Evolutionary conservation across 306 rosid species (phyloP).

Genomic region (Cicer chorassanicum): DNA sequence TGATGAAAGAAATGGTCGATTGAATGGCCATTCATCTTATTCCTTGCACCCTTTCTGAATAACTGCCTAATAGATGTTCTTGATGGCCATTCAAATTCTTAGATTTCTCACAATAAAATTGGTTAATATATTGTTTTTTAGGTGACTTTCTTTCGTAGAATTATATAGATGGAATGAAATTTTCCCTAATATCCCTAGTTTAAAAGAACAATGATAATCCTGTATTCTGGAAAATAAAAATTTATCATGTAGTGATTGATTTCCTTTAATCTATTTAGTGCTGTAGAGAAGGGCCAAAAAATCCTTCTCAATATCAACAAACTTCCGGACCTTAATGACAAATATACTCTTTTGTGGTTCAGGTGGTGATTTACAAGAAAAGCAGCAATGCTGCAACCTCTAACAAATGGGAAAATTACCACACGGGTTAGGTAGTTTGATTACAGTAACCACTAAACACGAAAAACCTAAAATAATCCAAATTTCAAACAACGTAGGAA

Average conservation of each 20-base stretch:
- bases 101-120: slow-evolving; percentile 23
- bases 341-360: slow-evolving; percentile 12
- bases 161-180: slow-evolving; percentile 4
- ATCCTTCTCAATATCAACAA: slow-evolving; percentile 8
- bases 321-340: neutral
- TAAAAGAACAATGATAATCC: neutral
- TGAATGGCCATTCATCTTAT: neutral
- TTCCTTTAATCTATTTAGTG: slow-evolving; percentile 28
- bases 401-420: slow-evolving; percentile 16
- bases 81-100: slow-evolving; percentile 1
- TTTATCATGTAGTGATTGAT: slow-evolving; percentile 11
- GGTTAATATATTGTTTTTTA: slow-evolving; percentile 4
- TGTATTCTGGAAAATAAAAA: neutral
- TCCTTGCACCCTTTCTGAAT: neutral
- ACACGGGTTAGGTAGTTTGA: neutral
- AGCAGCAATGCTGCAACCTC: slow-evolving; percentile 10
- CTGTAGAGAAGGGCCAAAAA: slow-evolving; percentile 1
- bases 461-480: slow-evolving; percentile 29
- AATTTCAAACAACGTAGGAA: slow-evolving; percentile 4
- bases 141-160: slow-evolving; percentile 22
- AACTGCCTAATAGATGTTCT: neutral
- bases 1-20: neutral
- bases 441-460: slow-evolving; percentile 28
- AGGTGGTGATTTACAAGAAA: neutral
- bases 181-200: slow-evolving; percentile 7